Conservation (phyloP, 352 stramenopile species). For the Pythium monospermum region DNA sequence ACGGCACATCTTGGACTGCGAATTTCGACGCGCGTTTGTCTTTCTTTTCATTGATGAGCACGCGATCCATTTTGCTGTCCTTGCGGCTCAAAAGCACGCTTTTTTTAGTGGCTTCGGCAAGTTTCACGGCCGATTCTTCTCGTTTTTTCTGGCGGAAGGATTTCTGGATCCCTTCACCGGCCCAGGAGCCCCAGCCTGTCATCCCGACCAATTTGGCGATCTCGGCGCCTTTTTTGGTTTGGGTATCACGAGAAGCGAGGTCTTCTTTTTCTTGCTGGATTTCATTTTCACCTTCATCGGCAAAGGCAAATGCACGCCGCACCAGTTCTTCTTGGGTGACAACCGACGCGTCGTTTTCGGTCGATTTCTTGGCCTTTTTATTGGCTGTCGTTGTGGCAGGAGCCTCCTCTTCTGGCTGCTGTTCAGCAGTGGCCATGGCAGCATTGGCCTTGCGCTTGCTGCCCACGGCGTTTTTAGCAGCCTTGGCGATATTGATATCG, state of each 20-base stretch:
- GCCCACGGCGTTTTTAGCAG: constrained; percentile 17
- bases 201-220: constrained; percentile 78
- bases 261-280: constrained; percentile 92
- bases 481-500: constrained; percentile 20
- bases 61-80: constrained; percentile 60
- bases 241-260: constrained; percentile 53
- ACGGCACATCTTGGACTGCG: constrained; percentile 90
- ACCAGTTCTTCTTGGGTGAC: constrained; percentile 93
- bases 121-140: constrained; percentile 66
- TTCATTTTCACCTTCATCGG: constrained; percentile 89
- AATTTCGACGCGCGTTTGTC: constrained; percentile 87
- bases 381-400: constrained; percentile 38
- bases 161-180: constrained; percentile 65
- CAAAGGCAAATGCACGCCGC: constrained; percentile 92
- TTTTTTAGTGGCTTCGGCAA: constrained; percentile 67
- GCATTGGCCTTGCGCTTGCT: constrained; percentile 54
- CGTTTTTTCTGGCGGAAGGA: constrained; percentile 85
- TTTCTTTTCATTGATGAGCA: constrained; percentile 87
- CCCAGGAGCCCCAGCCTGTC: constrained; percentile 91
- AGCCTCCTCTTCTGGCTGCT: no score
- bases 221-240: constrained; percentile 73
- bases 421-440: background rate
- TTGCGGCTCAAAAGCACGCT: constrained; percentile 59
- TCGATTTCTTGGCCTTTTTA: constrained; percentile 31
- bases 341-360: constrained; percentile 14